Evolutionary conservation across 1,284 basidiomycete species (phyloP).

Genomic region (Ganoderma sinense): DNA sequence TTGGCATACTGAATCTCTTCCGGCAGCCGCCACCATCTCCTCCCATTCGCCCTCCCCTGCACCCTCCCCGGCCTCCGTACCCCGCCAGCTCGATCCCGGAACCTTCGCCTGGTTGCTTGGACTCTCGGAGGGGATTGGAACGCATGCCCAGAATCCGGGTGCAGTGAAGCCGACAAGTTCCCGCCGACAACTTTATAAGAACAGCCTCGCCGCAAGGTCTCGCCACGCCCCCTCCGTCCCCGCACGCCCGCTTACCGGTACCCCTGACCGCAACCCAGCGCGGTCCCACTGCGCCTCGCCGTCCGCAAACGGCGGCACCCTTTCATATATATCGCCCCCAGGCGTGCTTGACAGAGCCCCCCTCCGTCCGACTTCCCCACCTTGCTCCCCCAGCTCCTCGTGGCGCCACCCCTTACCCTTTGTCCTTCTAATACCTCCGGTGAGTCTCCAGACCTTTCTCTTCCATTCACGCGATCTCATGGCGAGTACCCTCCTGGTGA

Average conservation of each 20-base stretch:
- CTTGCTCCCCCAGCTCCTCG: background rate
- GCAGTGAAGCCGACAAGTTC: slow-evolving; percentile 1
- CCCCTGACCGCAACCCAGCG: background rate
- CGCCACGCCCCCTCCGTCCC: slow-evolving; percentile 13
- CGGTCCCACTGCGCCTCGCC: background rate
- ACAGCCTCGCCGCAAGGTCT: background rate
- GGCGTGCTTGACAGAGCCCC: background rate
- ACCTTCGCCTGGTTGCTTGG: background rate
- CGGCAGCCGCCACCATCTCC: background rate
- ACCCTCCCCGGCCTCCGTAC: background rate
- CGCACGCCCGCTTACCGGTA: slow-evolving; percentile 14
- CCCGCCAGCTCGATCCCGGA: background rate
- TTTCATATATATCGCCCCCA: background rate
- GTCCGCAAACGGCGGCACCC: background rate
- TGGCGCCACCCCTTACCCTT: background rate
- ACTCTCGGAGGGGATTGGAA: background rate
- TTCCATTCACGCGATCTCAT: background rate
- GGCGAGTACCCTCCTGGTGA: background rate
- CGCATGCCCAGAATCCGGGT: background rate
- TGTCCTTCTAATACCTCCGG: slow-evolving; percentile 1
- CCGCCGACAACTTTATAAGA: background rate
- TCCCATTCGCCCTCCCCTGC: background rate
- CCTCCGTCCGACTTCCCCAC: background rate
- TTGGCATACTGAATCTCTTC: background rate
- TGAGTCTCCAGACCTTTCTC: background rate